Evolutionary conservation across 176 grass and related monocot species (phyloP), one percentile per base, ranked within the genome.

Genomic region (Tillandsia leiboldiana): DNA sequence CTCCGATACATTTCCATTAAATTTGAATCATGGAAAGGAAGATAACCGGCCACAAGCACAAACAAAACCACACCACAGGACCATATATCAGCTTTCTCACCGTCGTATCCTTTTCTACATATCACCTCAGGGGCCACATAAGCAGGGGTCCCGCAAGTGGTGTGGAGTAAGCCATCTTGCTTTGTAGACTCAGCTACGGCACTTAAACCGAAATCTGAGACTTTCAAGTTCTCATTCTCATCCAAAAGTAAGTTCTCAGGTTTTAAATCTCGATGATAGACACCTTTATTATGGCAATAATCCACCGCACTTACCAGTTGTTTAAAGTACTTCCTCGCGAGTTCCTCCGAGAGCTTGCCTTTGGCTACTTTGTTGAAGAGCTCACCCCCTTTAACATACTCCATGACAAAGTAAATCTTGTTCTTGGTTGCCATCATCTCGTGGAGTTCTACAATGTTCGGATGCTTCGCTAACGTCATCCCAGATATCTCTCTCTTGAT

Each of bases 91-190:
- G 87, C 78, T 75, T 88, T 91, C 54, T 82, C 84, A 80, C 91
- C 91, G 49, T 96, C 87, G 49, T 96, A 96, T 24, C 91, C 86
- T 17, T 26, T 77, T 51, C 71, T 86, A 70, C 69, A 66, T 52
- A 96, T 77, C 24, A 96, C 87, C 87, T 96, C 91, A 29, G 91
- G 91, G 81, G 91, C 91, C 17, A 91, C 87, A 86, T 96, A 96
- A 24, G 87, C 87, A 0, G 87, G 91, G 1, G 91, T 96, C 6
- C 91, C 91, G 1, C 91, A 96, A 71, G 87, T 73, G 22, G 91
- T 96, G 57, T 96, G 91, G 53, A 96, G 81, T 64, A 96, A 26
- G 8, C 85, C 87, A 13, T 86, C 91, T 75, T 88, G 80, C 20
- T 83, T 51, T 62, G 71, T 85, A 0, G 88, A 96, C 3, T 79